Base-by-base conservation (phyloP, 768 basidiomycete species). In the Fomitopsis serialis region DNA sequence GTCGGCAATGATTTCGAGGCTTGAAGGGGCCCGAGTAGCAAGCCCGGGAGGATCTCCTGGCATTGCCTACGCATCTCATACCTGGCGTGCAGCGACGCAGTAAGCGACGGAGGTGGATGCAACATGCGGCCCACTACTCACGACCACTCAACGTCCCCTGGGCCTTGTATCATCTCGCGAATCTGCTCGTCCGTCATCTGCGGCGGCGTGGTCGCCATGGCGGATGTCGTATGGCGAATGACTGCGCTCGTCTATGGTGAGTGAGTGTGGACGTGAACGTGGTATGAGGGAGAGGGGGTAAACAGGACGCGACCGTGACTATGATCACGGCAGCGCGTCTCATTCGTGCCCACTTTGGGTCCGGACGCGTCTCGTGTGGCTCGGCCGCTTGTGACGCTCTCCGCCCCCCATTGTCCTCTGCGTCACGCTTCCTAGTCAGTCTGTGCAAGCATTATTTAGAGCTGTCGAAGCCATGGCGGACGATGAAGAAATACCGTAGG, bases 11-110 rank as follows among this genome's bases (percentile, higher is more conserved):
- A 86, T 66, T 94, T 95, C 1, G 90, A 92, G 9, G 88, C 89
- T 58, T 89, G 87, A 57, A 94, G 92, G 2, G 93, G 92, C 0
- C 93, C 93, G 6, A 97, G 81, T 24, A 83, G 74, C 35, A 97
- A 81, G 17, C 83, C 82, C 23, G 90, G 87, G 0, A 91, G 74
- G 58, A 96, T 95, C 68, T 94, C 89, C 71, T 97, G 93, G 61
- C 91, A 92, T 63, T 95, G 88, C n/a, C 93, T 76, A 27, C 93
- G 79, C 94, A 97, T 95, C 70, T 96, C 93, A 63, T 97, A 97
- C 63, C 89, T 92, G 51, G 10, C 42, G 8, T 32, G 19, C 34
- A 40, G 27, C 27, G 24, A 23, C 7, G 1, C 36, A 15, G 40
- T 27, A 29, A 17, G 25, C 24, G 27, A 54, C n/a, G n/a, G n/a